Percentiles rank a stretch among this genome's conserved stretches.
Evolutionary conservation across 2,329 filamentous ascomycete genomes (phyloP).

Genomic region (Colletotrichum lindemuthianum): DNA sequence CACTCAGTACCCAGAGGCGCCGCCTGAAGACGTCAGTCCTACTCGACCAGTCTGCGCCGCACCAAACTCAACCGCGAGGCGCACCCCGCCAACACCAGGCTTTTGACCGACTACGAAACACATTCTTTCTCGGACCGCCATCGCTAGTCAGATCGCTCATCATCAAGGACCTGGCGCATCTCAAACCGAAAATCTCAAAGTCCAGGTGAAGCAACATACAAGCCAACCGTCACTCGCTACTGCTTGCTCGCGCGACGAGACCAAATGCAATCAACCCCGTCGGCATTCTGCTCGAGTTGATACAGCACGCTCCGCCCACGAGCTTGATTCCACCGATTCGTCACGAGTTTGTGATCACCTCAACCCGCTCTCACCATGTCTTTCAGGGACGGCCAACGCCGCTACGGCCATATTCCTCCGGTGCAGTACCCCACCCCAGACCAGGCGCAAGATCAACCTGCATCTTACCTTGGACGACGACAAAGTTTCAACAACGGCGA

Average conservation of each 20-base stretch:
- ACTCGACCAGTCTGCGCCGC: slow-evolving; percentile 25
- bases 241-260: slow-evolving; percentile 11
- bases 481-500: slow-evolving; percentile 83
- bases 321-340: slow-evolving; percentile 10
- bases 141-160: neutral
- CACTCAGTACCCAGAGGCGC: slow-evolving; percentile 19
- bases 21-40: slow-evolving; percentile 31
- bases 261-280: slow-evolving; percentile 25
- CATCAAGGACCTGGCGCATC: slow-evolving; percentile 12
- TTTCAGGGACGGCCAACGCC: slow-evolving; percentile 70
- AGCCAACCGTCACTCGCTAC: slow-evolving; percentile 10
- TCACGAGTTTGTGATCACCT: slow-evolving; percentile 8
- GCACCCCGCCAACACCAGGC: slow-evolving; percentile 25
- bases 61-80: slow-evolving; percentile 17
- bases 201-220: slow-evolving; percentile 5
- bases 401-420: slow-evolving; percentile 73
- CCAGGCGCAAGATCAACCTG: slow-evolving; percentile 50
- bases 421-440: slow-evolving; percentile 69
- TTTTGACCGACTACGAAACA: slow-evolving; percentile 8
- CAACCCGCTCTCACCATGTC: slow-evolving; percentile 59
- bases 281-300: slow-evolving; percentile 19
- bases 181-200: neutral
- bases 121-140: too few species aligned
- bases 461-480: slow-evolving; percentile 58
- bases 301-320: slow-evolving; percentile 17